These are phyloP conservation scores for Russula lepida DNA, from an alignment of 768 basidiomycete genomes.

Conservation along the genomic window DNA sequence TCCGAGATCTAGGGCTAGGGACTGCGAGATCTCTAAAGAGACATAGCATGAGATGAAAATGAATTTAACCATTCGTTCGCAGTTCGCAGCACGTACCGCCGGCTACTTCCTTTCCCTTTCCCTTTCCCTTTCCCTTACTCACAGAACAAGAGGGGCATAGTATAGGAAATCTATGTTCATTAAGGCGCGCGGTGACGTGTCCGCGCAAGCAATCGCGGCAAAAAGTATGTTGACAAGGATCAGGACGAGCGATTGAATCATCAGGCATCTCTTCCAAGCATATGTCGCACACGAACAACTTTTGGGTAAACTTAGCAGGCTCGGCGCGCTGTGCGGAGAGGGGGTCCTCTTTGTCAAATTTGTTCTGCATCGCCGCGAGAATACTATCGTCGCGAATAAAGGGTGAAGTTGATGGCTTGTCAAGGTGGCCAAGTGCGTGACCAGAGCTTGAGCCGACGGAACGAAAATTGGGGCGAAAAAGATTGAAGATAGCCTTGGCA, in stretches of 20 bases:
- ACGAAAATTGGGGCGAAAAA: not conserved
- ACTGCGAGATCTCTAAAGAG: constrained; percentile 33
- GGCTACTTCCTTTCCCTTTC: constrained; percentile 22
- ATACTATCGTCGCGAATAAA: constrained; percentile 20
- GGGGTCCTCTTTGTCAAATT: constrained; percentile 36
- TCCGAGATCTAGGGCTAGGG: constrained; percentile 38
- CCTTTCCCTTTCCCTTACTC: constrained; percentile 19
- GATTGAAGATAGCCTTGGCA: not conserved
- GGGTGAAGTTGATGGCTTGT: not conserved
- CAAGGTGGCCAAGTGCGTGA: not conserved
- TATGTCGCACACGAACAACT: constrained; percentile 43
- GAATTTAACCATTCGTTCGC: not conserved
- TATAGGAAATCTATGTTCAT: constrained; percentile 49
- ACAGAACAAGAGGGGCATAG: constrained; percentile 49
- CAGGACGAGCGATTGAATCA: constrained; percentile 36
- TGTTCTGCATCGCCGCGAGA: constrained; percentile 29
- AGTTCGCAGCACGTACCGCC: constrained; percentile 27
- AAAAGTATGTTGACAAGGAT: constrained; percentile 41
- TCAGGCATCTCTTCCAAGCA: constrained; percentile 44
- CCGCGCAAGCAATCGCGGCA: constrained; percentile 45
- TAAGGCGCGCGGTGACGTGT: constrained; percentile 39
- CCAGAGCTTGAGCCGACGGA: not conserved
- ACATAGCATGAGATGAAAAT: not conserved
- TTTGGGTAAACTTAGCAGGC: constrained; percentile 27
- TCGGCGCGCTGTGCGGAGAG: constrained; percentile 26